Base-by-base conservation (phyloP, 108 stramenopile genomes). In the Fragilaria radians region DNA sequence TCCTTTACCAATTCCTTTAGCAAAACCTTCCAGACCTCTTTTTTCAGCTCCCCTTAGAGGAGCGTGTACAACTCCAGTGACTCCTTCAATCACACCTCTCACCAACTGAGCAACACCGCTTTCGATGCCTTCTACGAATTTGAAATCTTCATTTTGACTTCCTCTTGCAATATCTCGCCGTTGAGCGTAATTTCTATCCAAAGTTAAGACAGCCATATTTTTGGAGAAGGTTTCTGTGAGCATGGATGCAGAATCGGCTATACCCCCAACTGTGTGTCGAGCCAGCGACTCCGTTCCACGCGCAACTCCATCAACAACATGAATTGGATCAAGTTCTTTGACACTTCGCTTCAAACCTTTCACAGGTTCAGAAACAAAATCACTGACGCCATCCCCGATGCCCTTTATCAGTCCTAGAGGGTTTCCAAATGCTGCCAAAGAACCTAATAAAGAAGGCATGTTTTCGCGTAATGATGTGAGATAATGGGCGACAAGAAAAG, bases 101-200 rank as follows among this genome's bases (percentile, higher is more conserved):
- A 83, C 72, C 3, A 90, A 69, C 63, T 86, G 83, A 23, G 48
- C 47, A 9, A 88, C 72, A 22, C 82, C 85, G 51, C 86, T 84
- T 60, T 81, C 86, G 4, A 92, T 48, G 17, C 90, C 86, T 23
- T 68, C 71, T n/a, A 81, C 72, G 18, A 92, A 48, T 28, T 70
- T 82, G 25, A 75, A 51, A 18, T 51, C 46, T 50, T 51, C 54
- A 33, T 68, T 57, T 23, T 78, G 71, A 14, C 14, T 42, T 11
- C 36, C 14, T 42, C 36, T 42, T 42, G 36, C 36, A 7, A 42
- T 42, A 46, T 85, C 83, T 23, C 85, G 78, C 27, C 81, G 77
- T 48, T 86, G 83, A n/a, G 84, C 86, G 63, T 92, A 95, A 46
- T 88, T 79, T 27, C 85, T 75, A 68, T 93, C 92, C 46, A 95